Conservation (phyloP, 257 asterid species). For the Solanum tarapatanum region DNA sequence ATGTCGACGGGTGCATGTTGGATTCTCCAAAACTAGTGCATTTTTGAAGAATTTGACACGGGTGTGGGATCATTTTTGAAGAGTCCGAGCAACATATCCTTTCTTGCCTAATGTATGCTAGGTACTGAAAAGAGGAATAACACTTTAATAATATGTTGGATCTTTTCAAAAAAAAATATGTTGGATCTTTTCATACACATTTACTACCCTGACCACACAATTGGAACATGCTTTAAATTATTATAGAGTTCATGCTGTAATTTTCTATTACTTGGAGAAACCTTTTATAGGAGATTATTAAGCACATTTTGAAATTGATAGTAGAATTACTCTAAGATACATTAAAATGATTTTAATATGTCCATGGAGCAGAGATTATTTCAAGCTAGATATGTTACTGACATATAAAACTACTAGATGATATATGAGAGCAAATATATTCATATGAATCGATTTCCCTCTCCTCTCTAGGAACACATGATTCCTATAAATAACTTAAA, state of each 20-base stretch:
- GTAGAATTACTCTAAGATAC: neutral
- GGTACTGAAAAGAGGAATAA: neutral
- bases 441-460: neutral
- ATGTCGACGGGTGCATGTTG: neutral
- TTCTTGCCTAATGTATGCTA: neutral
- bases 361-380: neutral
- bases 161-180: neutral
- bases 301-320: neutral
- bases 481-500: neutral
- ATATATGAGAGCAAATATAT: neutral
- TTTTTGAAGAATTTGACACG: neutral
- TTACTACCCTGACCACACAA: neutral
- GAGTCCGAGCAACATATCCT: neutral
- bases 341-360: neutral
- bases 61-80: neutral
- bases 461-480: neutral
- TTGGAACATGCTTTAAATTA: neutral
- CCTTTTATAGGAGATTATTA: neutral
- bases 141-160: neutral
- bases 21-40: neutral
- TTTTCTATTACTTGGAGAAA: neutral
- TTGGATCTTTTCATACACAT: neutral
- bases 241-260: neutral
- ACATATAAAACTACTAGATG: neutral
- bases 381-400: neutral